phyloP scores from a whole-genome alignment of 805 yeast species.

The Metschnikowia picachoensis region DNA sequence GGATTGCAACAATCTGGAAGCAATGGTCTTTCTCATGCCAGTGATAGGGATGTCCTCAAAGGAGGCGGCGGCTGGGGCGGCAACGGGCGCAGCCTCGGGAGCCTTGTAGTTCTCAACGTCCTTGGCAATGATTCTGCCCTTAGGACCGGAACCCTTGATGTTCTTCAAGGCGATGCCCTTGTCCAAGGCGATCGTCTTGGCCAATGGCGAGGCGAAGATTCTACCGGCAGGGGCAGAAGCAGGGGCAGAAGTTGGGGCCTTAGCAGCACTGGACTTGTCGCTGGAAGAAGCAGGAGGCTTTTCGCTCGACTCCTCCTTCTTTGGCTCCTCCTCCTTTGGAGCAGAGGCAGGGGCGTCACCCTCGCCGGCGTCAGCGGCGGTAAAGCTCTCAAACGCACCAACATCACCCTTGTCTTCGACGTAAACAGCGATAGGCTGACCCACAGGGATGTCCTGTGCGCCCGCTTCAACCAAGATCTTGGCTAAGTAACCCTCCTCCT shows the following conservation, averaged over 20 bases:
- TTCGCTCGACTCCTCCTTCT: slow-evolving; percentile 22
- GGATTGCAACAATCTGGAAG: slow-evolving; percentile 80
- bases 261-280: slow-evolving; percentile 25
- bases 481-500: slow-evolving; percentile 92
- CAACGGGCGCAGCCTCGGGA: slow-evolving; percentile 40
- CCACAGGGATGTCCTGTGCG: slow-evolving; percentile 86
- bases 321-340: slow-evolving; percentile 34
- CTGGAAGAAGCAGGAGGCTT: slow-evolving; percentile 26
- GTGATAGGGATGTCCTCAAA: slow-evolving; percentile 84
- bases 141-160: slow-evolving; percentile 90
- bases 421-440: slow-evolving; percentile 94
- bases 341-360: slow-evolving; percentile 42
- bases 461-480: slow-evolving; percentile 82
- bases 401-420: slow-evolving; percentile 86
- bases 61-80: slow-evolving; percentile 51
- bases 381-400: slow-evolving; percentile 81
- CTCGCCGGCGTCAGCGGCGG: slow-evolving; percentile 74
- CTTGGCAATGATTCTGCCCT: slow-evolving; percentile 87
- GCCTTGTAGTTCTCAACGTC: slow-evolving; percentile 76
- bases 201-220: slow-evolving; percentile 91
- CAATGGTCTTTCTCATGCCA: slow-evolving; percentile 91
- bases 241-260: slow-evolving; percentile 36
- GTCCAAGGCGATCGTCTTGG: slow-evolving; percentile 89
- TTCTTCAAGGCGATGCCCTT: slow-evolving; percentile 83
- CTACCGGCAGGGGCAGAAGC: slow-evolving; percentile 57